Percentiles rank a stretch among this genome's conserved stretches.
Conservation (phyloP, 768 basidiomycete genomes). For the Mycena belliarum region DNA sequence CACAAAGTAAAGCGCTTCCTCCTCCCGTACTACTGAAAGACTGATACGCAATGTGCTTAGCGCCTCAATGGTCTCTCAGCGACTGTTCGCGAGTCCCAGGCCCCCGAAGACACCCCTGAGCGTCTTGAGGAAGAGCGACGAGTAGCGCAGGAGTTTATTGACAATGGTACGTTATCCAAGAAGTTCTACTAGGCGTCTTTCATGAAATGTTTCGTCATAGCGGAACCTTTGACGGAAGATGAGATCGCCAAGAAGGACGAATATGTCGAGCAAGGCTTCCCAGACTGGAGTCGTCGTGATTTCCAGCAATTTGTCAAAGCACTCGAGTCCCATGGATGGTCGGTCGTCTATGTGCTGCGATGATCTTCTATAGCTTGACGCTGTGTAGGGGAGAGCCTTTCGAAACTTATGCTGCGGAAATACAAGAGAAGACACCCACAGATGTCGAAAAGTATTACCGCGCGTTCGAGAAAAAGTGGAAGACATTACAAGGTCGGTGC, state of each 20-base stretch:
- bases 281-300: constrained; percentile 89
- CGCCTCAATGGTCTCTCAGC: constrained; percentile 68
- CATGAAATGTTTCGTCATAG: constrained; percentile 41
- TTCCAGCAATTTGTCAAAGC: constrained; percentile 90
- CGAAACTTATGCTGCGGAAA: constrained; percentile 75
- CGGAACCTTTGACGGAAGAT: constrained; percentile 88
- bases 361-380: neutral
- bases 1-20: constrained; percentile 58
- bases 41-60: constrained; percentile 31
- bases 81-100: constrained; percentile 62
- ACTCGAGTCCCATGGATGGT: constrained; percentile 83
- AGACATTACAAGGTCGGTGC: constrained; percentile 70
- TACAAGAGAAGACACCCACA: constrained; percentile 79
- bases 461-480: constrained; percentile 89
- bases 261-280: constrained; percentile 77
- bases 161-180: constrained; percentile 56
- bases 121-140: constrained; percentile 78
- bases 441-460: constrained; percentile 78
- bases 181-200: neutral
- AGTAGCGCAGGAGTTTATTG: constrained; percentile 84
- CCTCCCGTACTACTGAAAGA: neutral
- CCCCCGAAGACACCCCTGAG: constrained; percentile 79
- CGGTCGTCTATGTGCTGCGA: constrained; percentile 24
- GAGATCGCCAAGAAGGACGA: constrained; percentile 82
- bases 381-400: constrained; percentile 58